Evolutionary conservation across 495 filamentous ascomycete species (phyloP).

Genomic region (Penicillium coprophilum): DNA sequence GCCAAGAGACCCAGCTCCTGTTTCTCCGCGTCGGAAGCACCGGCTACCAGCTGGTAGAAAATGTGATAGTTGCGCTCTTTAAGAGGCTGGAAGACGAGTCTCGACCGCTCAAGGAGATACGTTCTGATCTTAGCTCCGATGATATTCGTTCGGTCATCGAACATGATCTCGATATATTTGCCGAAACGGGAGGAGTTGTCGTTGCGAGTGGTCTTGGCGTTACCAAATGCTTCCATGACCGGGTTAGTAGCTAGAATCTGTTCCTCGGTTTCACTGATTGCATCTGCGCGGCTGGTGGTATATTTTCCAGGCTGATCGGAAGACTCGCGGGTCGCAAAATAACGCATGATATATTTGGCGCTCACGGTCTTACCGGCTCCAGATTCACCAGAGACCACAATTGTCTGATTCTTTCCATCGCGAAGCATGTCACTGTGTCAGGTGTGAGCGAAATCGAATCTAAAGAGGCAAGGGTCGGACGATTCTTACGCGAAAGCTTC

Average conservation of each 20-base stretch:
- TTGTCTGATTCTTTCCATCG: conserved; percentile 93
- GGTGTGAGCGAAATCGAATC: neutral
- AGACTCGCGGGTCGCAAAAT: conserved; percentile 96
- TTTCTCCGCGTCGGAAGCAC: conserved; percentile 80
- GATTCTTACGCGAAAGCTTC: conserved; percentile 89
- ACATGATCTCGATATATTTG: conserved; percentile 99
- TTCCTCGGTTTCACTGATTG: conserved; percentile 98
- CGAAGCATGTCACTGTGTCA: conserved; percentile 86
- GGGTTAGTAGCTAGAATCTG: conserved; percentile 98
- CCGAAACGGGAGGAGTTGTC: conserved; percentile 99
- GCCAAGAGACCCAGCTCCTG: conserved; percentile 73
- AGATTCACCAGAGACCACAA: conserved; percentile 97
- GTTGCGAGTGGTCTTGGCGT: conserved; percentile 98
- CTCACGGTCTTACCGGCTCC: conserved; percentile 99
- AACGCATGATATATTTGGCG: conserved; percentile 99
- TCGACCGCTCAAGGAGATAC: conserved; percentile 91
- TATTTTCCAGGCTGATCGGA: conserved; percentile 83
- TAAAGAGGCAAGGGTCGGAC: neutral
- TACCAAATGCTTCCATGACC: conserved; percentile 99
- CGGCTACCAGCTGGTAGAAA: conserved; percentile 97
- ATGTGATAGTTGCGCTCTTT: conserved; percentile 99
- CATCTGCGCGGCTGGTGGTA: conserved; percentile 72
- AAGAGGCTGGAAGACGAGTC: conserved; percentile 95
- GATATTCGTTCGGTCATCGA: conserved; percentile 91
- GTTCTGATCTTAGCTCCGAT: conserved; percentile 96